Conservation (phyloP, 2,329 filamentous ascomycete genomes). For the Aspergillus pseudonomiae region DNA sequence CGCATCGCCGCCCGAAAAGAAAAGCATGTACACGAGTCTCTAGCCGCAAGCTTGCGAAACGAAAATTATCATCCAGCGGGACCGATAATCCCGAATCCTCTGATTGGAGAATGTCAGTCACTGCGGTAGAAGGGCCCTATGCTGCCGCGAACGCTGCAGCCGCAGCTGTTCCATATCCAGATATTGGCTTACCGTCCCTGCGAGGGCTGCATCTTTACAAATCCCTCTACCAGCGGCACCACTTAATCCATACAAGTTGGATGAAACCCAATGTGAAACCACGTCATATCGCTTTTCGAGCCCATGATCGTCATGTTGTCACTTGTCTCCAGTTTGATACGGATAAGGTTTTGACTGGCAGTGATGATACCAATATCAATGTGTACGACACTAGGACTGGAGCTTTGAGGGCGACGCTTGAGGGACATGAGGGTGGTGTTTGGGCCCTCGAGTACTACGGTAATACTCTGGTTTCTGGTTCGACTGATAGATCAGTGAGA, state of each 20-base stretch:
- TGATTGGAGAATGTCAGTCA: constrained; percentile 51
- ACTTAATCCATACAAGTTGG: constrained; percentile 90
- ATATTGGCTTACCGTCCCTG: constrained; percentile 75
- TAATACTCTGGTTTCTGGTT: constrained; percentile 92
- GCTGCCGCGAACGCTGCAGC: constrained; percentile 83
- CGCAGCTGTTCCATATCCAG: constrained; percentile 76
- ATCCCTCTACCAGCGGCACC: constrained; percentile 89
- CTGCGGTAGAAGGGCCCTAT: constrained; percentile 75
- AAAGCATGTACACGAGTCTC: constrained; percentile 51
- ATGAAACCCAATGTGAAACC: constrained; percentile 82
- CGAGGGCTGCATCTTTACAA: constrained; percentile 92
- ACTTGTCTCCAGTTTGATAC: constrained; percentile 97
- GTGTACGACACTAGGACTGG: constrained; percentile 98
- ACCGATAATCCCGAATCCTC: constrained; percentile 44
- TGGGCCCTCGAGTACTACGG: constrained; percentile 98
- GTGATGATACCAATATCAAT: constrained; percentile 96
- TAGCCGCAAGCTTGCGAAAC: constrained; percentile 59
- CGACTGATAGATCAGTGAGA: constrained; percentile 95
- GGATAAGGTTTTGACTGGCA: constrained; percentile 96
- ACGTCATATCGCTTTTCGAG: constrained; percentile 91
- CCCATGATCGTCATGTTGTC: constrained; percentile 93
- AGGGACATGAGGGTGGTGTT: constrained; percentile 94
- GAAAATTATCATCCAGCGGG: constrained; percentile 53
- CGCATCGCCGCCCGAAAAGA: constrained; percentile 47
- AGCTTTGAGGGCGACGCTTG: constrained; percentile 76